These are phyloP conservation scores for Barnettozyma botsteinii DNA, from an alignment of 805 yeast species.

Conservation along the genomic window DNA sequence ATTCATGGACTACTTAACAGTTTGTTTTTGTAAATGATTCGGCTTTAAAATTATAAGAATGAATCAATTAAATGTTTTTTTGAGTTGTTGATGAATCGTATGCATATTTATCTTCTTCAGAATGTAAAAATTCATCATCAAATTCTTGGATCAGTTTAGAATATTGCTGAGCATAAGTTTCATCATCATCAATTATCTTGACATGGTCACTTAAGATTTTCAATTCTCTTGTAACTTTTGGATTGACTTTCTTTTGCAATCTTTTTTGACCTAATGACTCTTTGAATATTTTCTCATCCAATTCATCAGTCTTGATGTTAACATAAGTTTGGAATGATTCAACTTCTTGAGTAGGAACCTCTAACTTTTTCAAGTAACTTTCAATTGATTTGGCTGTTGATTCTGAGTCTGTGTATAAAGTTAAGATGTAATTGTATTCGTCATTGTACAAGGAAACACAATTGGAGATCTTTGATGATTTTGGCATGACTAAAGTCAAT, in stretches of 20 bases:
- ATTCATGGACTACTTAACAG: no score
- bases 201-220: conserved; percentile 14
- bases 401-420: conserved; percentile 14
- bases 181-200: conserved; percentile 18
- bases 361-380: conserved; percentile 9
- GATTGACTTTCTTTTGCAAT: conserved; percentile 21
- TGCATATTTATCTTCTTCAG: conserved; percentile 10
- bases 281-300: conserved; percentile 19
- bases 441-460: conserved; percentile 15
- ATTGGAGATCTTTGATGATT: conserved; percentile 9
- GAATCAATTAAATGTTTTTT: conserved; percentile 4
- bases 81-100: conserved; percentile 14
- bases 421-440: conserved; percentile 21
- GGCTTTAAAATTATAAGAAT: no score
- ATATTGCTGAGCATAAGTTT: conserved; percentile 11
- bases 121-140: conserved; percentile 20
- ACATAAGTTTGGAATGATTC: conserved; percentile 11
- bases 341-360: conserved; percentile 5
- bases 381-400: conserved; percentile 3
- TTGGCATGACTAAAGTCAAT: conserved; percentile 11
- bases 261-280: conserved; percentile 19
- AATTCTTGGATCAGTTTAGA: conserved; percentile 16
- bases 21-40: no score
- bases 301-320: conserved; percentile 13
- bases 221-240: conserved; percentile 15